These are phyloP conservation scores for Alternaria conjuncta DNA, from an alignment of 2,329 filamentous ascomycete species.

Conservation along the genomic window DNA sequence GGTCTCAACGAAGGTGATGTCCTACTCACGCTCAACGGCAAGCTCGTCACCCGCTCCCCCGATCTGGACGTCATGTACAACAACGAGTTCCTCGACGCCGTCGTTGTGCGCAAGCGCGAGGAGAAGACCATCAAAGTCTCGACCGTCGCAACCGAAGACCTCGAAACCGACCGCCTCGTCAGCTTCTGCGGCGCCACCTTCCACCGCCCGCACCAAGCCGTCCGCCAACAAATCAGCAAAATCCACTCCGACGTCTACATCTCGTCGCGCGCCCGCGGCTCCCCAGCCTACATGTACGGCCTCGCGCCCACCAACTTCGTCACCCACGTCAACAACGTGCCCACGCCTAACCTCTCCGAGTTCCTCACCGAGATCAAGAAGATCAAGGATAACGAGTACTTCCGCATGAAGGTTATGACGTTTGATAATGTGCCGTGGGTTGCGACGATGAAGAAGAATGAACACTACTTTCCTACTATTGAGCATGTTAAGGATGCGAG, in stretches of 20 bases:
- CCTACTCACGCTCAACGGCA: slow-evolving; percentile 86
- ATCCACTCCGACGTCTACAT: slow-evolving; percentile 97
- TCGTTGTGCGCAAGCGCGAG: slow-evolving; percentile 84
- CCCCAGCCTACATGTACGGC: slow-evolving; percentile 53
- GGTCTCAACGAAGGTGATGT: slow-evolving; percentile 89
- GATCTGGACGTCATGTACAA: slow-evolving; percentile 98
- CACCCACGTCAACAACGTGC: slow-evolving; percentile 88
- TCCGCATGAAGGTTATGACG: slow-evolving; percentile 94
- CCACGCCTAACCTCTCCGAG: slow-evolving; percentile 79
- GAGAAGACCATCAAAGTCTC: slow-evolving; percentile 79
- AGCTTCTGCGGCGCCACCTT: slow-evolving; percentile 95
- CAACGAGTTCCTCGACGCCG: slow-evolving; percentile 79
- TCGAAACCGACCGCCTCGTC: slow-evolving; percentile 91
- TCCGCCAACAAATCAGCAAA: slow-evolving; percentile 95
- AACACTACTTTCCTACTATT: slow-evolving; percentile 84
- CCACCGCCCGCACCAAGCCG: slow-evolving; percentile 92
- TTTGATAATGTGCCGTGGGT: slow-evolving; percentile 99
- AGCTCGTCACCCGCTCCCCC: slow-evolving; percentile 89
- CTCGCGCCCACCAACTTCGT: slow-evolving; percentile 97
- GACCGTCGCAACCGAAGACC: slow-evolving; percentile 85
- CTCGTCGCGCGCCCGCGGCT: slow-evolving; percentile 67
- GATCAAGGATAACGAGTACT: slow-evolving; percentile 97
- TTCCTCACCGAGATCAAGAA: slow-evolving; percentile 83
- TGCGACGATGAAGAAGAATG: slow-evolving; percentile 99
- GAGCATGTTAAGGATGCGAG: slow-evolving; percentile 66